phyloP scores from a whole-genome alignment of 2,329 filamentous ascomycete genomes.

The Xylaria sp. region DNA sequence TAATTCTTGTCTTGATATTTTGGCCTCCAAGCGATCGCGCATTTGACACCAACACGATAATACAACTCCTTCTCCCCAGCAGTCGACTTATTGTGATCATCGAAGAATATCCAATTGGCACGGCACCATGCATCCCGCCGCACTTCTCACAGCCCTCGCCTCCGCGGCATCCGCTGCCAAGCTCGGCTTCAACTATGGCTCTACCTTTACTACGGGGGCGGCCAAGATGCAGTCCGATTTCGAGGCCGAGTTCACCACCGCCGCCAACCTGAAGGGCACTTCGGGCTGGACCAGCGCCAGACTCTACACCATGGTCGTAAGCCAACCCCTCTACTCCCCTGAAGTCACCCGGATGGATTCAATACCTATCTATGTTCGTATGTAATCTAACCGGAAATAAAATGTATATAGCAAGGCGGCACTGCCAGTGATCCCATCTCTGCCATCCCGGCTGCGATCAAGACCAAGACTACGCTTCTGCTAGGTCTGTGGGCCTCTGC shows the following conservation, averaged over 20 bases:
- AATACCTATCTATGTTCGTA: too few relatives aligned
- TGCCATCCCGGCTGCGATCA: constrained; percentile 79
- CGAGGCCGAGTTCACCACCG: constrained; percentile 74
- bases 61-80: neutral
- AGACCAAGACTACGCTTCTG: constrained; percentile 80
- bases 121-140: constrained; percentile 42
- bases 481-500: constrained; percentile 87
- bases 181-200: constrained; percentile 81
- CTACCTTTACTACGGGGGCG: constrained; percentile 68
- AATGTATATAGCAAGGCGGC: constrained; percentile 65
- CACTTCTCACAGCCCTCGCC: constrained; percentile 52
- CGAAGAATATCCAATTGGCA: neutral
- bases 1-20: too few relatives aligned
- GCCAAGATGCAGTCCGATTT: constrained; percentile 73
- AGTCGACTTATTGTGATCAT: neutral
- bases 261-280: constrained; percentile 71
- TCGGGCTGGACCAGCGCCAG: constrained; percentile 75
- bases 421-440: constrained; percentile 64
- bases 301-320: constrained; percentile 77
- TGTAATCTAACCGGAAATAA: too few relatives aligned
- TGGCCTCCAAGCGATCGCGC: too few relatives aligned
- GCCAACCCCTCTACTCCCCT: constrained; percentile 37
- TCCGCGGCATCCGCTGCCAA: constrained; percentile 54
- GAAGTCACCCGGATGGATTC: neutral
- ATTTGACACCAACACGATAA: neutral